A percentile compares a stretch with the other conserved stretches of the same genome.
Conservation (phyloP, 495 filamentous ascomycete species). For the Apiosordaria backusii region DNA sequence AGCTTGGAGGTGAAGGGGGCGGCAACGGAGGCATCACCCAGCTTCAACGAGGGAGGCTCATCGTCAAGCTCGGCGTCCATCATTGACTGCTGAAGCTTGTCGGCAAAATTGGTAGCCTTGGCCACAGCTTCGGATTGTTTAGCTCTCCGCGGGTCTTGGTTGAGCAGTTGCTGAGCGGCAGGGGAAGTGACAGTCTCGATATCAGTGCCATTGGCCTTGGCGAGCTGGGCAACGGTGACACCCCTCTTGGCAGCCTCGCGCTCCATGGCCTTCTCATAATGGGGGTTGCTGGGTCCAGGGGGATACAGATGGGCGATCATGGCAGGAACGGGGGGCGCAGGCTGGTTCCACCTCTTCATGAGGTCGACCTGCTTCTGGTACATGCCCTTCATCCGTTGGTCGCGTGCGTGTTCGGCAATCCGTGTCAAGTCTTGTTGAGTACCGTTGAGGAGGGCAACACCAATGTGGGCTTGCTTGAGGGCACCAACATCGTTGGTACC, state of each 20-base stretch:
- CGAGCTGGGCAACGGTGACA: conserved; percentile 42
- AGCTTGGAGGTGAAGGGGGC: conserved; percentile 98
- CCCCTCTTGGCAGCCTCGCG: conserved; percentile 75
- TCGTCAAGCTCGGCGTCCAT: conserved; percentile 85
- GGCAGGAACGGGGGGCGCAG: conserved; percentile 79
- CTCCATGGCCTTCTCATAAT: conserved; percentile 90
- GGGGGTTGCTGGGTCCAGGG: conserved; percentile 85
- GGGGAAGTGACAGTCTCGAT: conserved; percentile 68
- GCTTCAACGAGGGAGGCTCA: conserved; percentile 93
- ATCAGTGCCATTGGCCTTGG: conserved; percentile 40
- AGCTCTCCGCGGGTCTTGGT: conserved; percentile 52
- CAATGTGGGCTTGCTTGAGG: conserved; percentile 96
- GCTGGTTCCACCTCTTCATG: conserved; percentile 92
- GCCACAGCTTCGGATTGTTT: conserved; percentile 61
- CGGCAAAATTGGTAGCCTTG: conserved; percentile 74
- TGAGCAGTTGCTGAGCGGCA: conserved; percentile 64
- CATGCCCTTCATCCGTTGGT: conserved; percentile 95
- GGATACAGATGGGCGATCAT: conserved; percentile 94
- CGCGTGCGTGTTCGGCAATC: conserved; percentile 89
- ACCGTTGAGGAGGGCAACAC: conserved; percentile 93
- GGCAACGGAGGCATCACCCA: conserved; percentile 95
- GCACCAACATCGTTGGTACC: conserved; percentile 98
- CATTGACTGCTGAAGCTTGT: conserved; percentile 82
- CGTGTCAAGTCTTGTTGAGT: conserved; percentile 83
- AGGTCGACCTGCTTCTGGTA: conserved; percentile 92